Conservation (phyloP, 164 flowering plant genomes). For the Vitis rotundifolia region DNA sequence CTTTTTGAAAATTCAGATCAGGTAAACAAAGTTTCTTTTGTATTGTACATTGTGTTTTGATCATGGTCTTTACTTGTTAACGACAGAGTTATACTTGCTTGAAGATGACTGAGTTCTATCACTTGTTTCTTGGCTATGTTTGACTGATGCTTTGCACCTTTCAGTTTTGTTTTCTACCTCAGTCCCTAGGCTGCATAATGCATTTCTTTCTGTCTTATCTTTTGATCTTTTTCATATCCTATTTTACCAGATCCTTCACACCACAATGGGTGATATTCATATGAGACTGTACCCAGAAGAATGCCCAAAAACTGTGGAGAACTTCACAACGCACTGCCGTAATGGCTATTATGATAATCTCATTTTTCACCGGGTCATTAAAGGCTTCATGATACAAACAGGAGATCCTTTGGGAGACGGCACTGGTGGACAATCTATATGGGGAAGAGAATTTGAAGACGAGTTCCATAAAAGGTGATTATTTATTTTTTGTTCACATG, state of each 20-base stretch:
- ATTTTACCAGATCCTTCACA: conserved; percentile 72
- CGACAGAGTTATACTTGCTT: background rate
- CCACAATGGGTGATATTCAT: conserved; percentile 92
- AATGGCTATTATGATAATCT: conserved; percentile 98
- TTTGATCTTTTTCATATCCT: conserved; percentile 3
- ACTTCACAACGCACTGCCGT: conserved; percentile 92
- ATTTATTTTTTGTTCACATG: background rate
- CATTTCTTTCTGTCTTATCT: background rate
- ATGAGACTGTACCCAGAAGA: conserved; percentile 96
- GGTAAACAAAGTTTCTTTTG: too few relatives aligned
- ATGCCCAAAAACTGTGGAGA: conserved; percentile 98
- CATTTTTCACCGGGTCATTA: conserved; percentile 94
- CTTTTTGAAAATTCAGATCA: too few relatives aligned
- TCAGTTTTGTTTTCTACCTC: background rate
- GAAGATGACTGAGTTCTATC: background rate
- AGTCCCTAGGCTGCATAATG: background rate
- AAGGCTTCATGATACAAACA: conserved; percentile 98
- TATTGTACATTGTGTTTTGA: background rate
- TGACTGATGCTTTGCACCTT: background rate
- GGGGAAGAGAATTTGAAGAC: conserved; percentile 99
- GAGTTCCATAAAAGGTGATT: conserved; percentile 95
- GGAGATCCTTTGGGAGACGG: conserved; percentile 99
- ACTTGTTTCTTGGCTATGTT: background rate
- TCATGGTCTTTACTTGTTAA: background rate
- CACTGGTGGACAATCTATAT: conserved; percentile 98